Evolutionary conservation across 1,284 basidiomycete genomes (phyloP).

Genomic region (Puccinia coronata): DNA sequence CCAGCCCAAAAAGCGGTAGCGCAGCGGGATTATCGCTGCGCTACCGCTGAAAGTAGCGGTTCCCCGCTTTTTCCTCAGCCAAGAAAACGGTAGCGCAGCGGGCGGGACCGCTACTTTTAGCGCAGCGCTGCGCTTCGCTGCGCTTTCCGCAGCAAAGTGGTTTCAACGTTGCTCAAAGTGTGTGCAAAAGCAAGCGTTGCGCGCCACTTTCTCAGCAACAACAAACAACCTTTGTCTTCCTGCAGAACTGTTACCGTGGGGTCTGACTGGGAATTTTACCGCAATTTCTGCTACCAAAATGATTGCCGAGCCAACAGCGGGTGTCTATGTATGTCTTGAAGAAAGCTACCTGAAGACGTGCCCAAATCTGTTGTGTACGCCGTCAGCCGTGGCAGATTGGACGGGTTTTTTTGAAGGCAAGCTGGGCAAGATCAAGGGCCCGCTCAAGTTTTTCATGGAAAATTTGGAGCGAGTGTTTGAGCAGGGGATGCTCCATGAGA

Average conservation of each 20-base stretch:
- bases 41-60: too few relatives aligned
- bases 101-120: too few relatives aligned
- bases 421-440: conserved; percentile 72
- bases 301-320: conserved; percentile 91
- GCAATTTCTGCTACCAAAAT: conserved; percentile 97
- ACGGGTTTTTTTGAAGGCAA: conserved; percentile 64
- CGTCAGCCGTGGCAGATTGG: conserved; percentile 41
- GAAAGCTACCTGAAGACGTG: conserved; percentile 67
- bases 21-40: too few relatives aligned
- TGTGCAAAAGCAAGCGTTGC: conserved; percentile 71
- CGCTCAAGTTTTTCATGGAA: conserved; percentile 89
- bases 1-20: too few relatives aligned
- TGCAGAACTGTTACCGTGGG: conserved; percentile 37
- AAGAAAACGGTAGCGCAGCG: too few relatives aligned
- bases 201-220: conserved; percentile 37
- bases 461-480: conserved; percentile 88
- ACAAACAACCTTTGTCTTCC: background rate
- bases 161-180: too few relatives aligned
- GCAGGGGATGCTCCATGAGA: conserved; percentile 74
- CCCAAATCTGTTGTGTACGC: background rate
- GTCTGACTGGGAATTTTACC: conserved; percentile 77
- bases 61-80: too few relatives aligned
- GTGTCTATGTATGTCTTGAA: conserved; percentile 74
- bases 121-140: too few relatives aligned
- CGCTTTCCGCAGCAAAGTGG: too few relatives aligned